phyloP scores from a whole-genome alignment of 768 basidiomycete species.

The Lactarius tabidus region DNA sequence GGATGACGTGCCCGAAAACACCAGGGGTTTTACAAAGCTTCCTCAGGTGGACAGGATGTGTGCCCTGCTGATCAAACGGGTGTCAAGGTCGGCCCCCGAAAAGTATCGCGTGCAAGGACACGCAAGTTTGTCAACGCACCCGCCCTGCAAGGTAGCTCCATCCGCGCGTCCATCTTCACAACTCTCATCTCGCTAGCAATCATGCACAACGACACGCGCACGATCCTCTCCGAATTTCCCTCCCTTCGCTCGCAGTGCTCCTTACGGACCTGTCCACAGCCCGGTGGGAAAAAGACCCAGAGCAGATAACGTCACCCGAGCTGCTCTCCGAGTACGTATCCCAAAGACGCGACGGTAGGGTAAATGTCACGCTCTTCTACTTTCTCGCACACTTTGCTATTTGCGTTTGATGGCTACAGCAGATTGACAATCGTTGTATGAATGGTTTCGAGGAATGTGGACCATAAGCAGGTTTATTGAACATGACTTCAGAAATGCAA shows the following conservation, averaged over 20 bases:
- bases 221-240: conserved; percentile 43
- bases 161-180: conserved; percentile 5
- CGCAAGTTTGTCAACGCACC: background rate
- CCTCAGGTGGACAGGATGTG: conserved; percentile 34
- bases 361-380: background rate
- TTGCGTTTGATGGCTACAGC: conserved; percentile 11
- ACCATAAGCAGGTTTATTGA: conserved; percentile 4
- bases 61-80: conserved; percentile 28
- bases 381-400: background rate
- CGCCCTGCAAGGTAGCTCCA: too few species aligned
- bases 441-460: conserved; percentile 14
- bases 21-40: conserved; percentile 26
- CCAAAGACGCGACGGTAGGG: conserved; percentile 8
- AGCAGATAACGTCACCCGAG: conserved; percentile 36
- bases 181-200: conserved; percentile 25
- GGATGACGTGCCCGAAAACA: conserved; percentile 18
- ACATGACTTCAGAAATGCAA: conserved; percentile 19
- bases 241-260: conserved; percentile 62
- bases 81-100: conserved; percentile 26
- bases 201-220: conserved; percentile 38
- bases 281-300: conserved; percentile 64
- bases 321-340: conserved; percentile 37
- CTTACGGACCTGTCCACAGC: conserved; percentile 49
- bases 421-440: conserved; percentile 12
- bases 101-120: too few species aligned